Evolutionary conservation across 495 filamentous ascomycete genomes (phyloP), one percentile per base, ranked within the genome.

Genomic region (Penicillium subrubescens): DNA sequence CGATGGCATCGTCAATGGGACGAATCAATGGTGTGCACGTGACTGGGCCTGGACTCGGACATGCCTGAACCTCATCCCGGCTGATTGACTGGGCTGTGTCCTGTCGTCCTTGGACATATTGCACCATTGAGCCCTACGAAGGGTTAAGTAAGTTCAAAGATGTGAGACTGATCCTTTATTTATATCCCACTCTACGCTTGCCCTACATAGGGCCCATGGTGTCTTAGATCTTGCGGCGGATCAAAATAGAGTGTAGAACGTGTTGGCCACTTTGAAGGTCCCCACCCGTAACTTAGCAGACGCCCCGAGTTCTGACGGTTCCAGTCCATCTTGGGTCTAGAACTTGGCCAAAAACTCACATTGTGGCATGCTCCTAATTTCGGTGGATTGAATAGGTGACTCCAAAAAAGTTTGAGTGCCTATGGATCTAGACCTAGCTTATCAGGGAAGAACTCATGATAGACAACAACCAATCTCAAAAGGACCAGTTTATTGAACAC

Each of bases 11-110:
- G 58, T 55, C 46, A 59, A 53, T 64, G 65, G 60, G 65, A 64
- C 57, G 52, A 60, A 48, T 53, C 62, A 41, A 56, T n/a, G 48
- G 43, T 12, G 44, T 61, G 35, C 70, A 73, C 70, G 70, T 73
- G 70, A 73, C 68, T 60, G 63, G 69, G 71, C 53, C 71, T 73
- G 71, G 71, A 69, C 66, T 63, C 57, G 48, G 52, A 14, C 8
- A 25, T 50, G 46, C 25, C 53, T 58, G 41, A 41, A 41, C 48
- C 44, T 23, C 60, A 55, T 60, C 21, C 39, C 35, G 31, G 31
- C 31, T 35, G 37, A 25, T 0, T 21, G 27, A 21, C 1, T 17
- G 29, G 17, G 51, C 31, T 54, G 12, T 33, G 15, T 33, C 33
- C 27, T 14, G 5, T 25, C 2, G 19, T 27, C 44, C 10, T 1